Conservation (phyloP, 108 stramenopile genomes). For the Fragilaria radians region DNA sequence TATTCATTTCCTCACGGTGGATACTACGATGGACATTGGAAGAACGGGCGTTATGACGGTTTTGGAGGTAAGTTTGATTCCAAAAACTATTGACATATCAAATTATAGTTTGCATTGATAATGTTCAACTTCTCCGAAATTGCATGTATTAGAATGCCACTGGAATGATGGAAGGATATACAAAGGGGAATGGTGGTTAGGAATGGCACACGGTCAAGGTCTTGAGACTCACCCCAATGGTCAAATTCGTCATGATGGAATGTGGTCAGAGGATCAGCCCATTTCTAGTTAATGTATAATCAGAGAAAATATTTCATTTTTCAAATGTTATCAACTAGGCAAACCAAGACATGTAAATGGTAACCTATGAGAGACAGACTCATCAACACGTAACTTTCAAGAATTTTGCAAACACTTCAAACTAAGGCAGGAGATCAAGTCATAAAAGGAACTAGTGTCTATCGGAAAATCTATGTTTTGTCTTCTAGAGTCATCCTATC, state of each 20-base stretch:
- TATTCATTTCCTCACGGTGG: not conserved
- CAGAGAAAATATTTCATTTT: too few species aligned
- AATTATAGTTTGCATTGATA: not conserved
- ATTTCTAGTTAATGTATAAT: too few species aligned
- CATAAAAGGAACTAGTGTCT: too few species aligned
- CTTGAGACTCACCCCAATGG: conserved; percentile 50
- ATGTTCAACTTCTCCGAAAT: too few species aligned
- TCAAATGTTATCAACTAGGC: too few species aligned
- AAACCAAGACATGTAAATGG: too few species aligned
- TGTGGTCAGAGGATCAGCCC: conserved; percentile 51
- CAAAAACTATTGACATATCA: not conserved
- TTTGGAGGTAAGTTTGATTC: not conserved
- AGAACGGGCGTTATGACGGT: not conserved
- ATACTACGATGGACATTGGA: not conserved
- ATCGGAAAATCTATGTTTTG: too few species aligned
- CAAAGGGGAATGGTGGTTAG: conserved; percentile 40
- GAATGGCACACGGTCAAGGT: conserved; percentile 49
- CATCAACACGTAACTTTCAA: too few species aligned
- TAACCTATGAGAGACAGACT: too few species aligned
- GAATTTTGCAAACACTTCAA: too few species aligned
- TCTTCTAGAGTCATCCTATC: too few species aligned
- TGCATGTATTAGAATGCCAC: not conserved
- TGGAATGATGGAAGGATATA: conserved; percentile 23
- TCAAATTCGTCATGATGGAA: conserved; percentile 43
- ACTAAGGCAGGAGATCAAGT: too few species aligned